phyloP scores from a whole-genome alignment of 208 protist genomes.

The Crithidia fasciculata region DNA sequence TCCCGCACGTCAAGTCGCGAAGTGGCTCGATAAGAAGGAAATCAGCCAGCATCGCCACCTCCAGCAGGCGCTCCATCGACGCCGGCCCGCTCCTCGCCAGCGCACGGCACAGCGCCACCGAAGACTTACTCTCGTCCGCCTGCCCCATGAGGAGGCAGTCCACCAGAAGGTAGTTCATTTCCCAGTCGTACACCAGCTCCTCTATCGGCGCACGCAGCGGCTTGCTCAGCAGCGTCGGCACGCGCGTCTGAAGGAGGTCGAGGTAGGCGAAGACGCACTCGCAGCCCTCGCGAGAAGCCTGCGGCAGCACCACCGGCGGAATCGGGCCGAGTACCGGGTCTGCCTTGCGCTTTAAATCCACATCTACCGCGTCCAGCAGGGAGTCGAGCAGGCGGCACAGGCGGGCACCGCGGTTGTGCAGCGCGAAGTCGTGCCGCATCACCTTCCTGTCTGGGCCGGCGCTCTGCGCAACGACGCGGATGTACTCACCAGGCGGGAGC shows the following conservation, averaged over 20 bases:
- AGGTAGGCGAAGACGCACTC: conserved; percentile 78
- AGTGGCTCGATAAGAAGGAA: conserved; percentile 87
- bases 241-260: conserved; percentile 69
- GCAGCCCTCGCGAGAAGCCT: conserved; percentile 69
- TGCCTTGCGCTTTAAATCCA: conserved; percentile 40
- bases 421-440: conserved; percentile 65
- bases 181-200: conserved; percentile 85
- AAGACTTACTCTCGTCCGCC: conserved; percentile 32
- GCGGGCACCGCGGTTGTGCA: conserved; percentile 77
- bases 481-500: conserved; percentile 65
- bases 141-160: conserved; percentile 42
- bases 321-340: conserved; percentile 43
- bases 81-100: conserved; percentile 44
- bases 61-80: conserved; percentile 59
- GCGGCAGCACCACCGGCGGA: conserved; percentile 71
- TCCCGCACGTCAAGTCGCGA: conserved; percentile 78
- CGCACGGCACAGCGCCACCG: conserved; percentile 34
- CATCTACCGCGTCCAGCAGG: conserved; percentile 67
- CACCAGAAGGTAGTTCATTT: conserved; percentile 72
- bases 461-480: conserved; percentile 65
- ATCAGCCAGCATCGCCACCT: conserved; percentile 88
- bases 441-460: conserved; percentile 28
- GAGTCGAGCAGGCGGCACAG: conserved; percentile 80
- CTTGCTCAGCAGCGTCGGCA: conserved; percentile 80
- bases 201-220: conserved; percentile 81